Evolutionary conservation across 352 stramenopile species (phyloP).

Genomic region (Phytophthora sojae): DNA sequence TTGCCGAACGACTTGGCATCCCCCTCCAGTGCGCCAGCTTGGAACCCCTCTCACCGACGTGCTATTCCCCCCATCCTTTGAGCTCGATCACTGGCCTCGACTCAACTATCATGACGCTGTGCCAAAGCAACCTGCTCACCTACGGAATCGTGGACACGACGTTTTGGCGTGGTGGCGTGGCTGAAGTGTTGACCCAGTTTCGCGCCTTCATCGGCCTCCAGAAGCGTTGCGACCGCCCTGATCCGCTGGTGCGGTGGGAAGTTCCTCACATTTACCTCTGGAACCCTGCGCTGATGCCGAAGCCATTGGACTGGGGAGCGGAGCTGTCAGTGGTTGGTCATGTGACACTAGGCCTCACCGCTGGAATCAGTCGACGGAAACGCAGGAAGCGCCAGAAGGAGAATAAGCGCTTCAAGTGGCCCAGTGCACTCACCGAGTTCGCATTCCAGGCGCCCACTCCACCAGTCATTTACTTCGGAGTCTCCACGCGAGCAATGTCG

Average conservation of each 20-base stretch:
- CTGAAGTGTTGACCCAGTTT: conserved; percentile 44
- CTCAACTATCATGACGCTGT: conserved; percentile 31
- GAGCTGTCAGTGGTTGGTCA: conserved; percentile 46
- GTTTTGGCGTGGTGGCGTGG: conserved; percentile 37
- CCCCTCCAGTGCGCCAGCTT: conserved; percentile 47
- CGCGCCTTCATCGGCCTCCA: conserved; percentile 40
- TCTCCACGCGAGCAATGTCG: conserved; percentile 36
- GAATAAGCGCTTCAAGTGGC: conserved; percentile 13
- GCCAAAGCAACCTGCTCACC: conserved; percentile 38
- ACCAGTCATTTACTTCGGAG: conserved; percentile 52
- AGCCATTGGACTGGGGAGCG: conserved; percentile 49
- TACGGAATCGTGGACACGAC: conserved; percentile 29
- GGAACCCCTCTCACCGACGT: conserved; percentile 42
- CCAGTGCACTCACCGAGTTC: conserved; percentile 12
- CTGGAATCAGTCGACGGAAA: conserved; percentile 17
- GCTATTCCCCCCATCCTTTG: conserved; percentile 42
- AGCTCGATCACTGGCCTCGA: conserved; percentile 19
- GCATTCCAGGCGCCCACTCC: conserved; percentile 7
- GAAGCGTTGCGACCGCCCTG: conserved; percentile 19
- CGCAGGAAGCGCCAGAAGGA: conserved; percentile 8
- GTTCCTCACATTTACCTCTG: conserved; percentile 55
- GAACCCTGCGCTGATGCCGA: conserved; percentile 41
- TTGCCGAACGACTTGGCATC: conserved; percentile 52
- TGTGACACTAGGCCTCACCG: conserved; percentile 24
- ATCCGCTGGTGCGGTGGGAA: conserved; percentile 36